A percentile compares a stretch with the other conserved stretches of the same genome.
Evolutionary conservation across 495 filamentous ascomycete genomes (phyloP).

Genomic region (Letharia columbiana): DNA sequence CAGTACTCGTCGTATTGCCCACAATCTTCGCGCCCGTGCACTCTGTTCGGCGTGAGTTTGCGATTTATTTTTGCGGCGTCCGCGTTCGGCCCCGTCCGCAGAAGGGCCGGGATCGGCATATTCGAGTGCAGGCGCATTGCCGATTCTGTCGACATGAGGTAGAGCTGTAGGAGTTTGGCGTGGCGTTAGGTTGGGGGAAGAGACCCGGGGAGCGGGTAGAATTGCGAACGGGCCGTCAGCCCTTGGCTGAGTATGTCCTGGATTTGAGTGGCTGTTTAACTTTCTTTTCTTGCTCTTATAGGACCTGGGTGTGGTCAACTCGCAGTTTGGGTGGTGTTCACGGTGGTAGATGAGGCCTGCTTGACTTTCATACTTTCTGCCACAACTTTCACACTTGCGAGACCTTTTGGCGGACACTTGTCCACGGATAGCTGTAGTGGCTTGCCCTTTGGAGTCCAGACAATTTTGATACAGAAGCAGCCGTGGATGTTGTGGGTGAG

Average conservation of each 20-base stretch:
- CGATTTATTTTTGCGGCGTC: background rate
- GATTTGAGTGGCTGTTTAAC: background rate
- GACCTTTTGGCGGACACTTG: background rate
- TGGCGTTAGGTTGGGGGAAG: background rate
- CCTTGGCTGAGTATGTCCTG: background rate
- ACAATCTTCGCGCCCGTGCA: conserved; percentile 5
- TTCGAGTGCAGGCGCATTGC: background rate
- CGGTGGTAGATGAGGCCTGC: background rate
- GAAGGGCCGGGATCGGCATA: background rate
- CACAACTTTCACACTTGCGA: background rate
- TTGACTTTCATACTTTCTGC: background rate
- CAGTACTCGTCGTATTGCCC: conserved; percentile 9
- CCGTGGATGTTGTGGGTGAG: background rate
- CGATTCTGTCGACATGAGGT: background rate
- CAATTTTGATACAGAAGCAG: too few relatives aligned
- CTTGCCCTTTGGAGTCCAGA: too few relatives aligned
- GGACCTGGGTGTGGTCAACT: background rate
- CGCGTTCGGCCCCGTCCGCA: background rate
- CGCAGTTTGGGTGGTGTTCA: background rate
- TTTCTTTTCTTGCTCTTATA: background rate
- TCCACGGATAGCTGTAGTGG: background rate
- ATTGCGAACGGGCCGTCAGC: background rate
- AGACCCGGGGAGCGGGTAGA: background rate
- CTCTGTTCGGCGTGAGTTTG: background rate
- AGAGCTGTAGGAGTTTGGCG: background rate